phyloP scores from a whole-genome alignment of 352 stramenopile species.

The Pythium rhizo-oryzae region DNA sequence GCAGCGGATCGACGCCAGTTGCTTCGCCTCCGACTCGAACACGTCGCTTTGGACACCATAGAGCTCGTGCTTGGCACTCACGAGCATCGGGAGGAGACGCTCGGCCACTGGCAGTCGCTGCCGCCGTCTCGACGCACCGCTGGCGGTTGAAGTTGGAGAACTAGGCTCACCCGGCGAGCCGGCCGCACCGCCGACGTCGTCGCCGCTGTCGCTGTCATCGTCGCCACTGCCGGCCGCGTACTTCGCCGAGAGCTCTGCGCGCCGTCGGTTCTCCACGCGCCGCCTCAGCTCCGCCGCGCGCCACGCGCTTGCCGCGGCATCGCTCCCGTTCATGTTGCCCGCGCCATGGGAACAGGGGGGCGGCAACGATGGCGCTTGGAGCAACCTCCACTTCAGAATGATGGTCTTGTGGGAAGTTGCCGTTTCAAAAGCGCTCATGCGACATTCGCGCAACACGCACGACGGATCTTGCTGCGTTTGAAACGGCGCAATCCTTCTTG shows the following conservation, averaged over 20 bases:
- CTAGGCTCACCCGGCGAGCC: too few species aligned
- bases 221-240: slow-evolving; percentile 11
- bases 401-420: slow-evolving; percentile 22
- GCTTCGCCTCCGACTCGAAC: slow-evolving; percentile 48
- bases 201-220: background rate
- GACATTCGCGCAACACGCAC: slow-evolving; percentile 40
- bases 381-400: slow-evolving; percentile 8
- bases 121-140: background rate
- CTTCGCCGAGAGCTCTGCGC: slow-evolving; percentile 10
- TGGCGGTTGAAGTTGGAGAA: background rate
- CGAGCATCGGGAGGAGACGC: slow-evolving; percentile 42
- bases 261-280: slow-evolving; percentile 44
- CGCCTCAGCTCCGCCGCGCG: slow-evolving; percentile 54
- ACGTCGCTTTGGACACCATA: slow-evolving; percentile 57
- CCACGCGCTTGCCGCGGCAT: slow-evolving; percentile 19
- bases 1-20: slow-evolving; percentile 44
- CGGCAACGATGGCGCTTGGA: background rate
- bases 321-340: background rate
- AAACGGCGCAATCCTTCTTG: slow-evolving; percentile 7
- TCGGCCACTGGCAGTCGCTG: background rate
- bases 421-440: slow-evolving; percentile 21
- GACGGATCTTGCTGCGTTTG: background rate
- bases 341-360: background rate
- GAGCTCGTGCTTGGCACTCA: slow-evolving; percentile 42
- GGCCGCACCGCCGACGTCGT: background rate